These are phyloP conservation scores for Thymus mandschuricus DNA, from an alignment of 257 asterid genomes.

Conservation along the genomic window DNA sequence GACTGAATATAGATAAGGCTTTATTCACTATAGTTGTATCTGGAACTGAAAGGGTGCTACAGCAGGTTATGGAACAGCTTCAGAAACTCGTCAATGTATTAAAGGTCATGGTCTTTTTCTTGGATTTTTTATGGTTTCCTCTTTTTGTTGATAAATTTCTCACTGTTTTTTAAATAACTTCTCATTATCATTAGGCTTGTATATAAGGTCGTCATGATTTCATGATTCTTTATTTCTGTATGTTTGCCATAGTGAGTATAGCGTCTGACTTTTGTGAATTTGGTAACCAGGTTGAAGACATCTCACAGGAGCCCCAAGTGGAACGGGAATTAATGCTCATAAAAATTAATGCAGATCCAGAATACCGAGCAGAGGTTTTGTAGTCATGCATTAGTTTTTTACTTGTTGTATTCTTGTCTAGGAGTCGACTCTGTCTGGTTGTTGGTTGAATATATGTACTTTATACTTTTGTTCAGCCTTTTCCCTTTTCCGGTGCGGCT, in stretches of 20 bases:
- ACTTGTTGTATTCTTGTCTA: slow-evolving; percentile 8
- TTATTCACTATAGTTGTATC: slow-evolving; percentile 90
- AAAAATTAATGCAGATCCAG: slow-evolving; percentile 85
- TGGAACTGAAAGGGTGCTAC: slow-evolving; percentile 82
- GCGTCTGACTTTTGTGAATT: slow-evolving; percentile 22
- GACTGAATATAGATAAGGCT: slow-evolving; percentile 94
- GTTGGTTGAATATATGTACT: not conserved
- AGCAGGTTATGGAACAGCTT: slow-evolving; percentile 90
- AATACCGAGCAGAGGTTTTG: slow-evolving; percentile 66
- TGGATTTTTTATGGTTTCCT: slow-evolving; percentile 2
- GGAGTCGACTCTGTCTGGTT: slow-evolving; percentile 1
- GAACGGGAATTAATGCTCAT: slow-evolving; percentile 97
- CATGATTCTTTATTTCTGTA: too few relatives aligned
- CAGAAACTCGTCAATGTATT: slow-evolving; percentile 89
- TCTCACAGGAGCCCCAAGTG: slow-evolving; percentile 93
- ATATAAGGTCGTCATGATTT: too few relatives aligned
- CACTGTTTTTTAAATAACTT: not conserved
- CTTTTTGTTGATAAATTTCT: slow-evolving; percentile 6
- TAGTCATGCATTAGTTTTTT: slow-evolving; percentile 2
- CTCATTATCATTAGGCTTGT: not conserved
- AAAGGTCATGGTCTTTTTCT: slow-evolving; percentile 58
- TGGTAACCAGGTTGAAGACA: slow-evolving; percentile 75
- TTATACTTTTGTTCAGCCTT: slow-evolving; percentile 12
- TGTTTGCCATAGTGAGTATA: not conserved
- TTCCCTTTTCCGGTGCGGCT: slow-evolving; percentile 9